Evolutionary conservation across 345 rosid genomes (phyloP).

Genomic region (Hibiscus mutabilis): DNA sequence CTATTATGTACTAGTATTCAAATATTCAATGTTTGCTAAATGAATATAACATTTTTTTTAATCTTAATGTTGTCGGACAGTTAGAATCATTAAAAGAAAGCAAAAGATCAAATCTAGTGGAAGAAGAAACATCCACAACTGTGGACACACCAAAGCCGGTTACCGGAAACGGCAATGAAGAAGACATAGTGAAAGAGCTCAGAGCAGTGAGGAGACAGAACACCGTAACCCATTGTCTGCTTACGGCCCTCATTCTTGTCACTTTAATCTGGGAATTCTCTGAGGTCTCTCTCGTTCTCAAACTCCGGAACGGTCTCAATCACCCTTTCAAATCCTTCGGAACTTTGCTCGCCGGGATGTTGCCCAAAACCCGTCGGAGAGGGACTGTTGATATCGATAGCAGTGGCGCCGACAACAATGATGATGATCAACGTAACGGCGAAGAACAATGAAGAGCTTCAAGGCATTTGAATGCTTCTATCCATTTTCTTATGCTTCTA

Average conservation of each 20-base stretch:
- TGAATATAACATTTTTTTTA: neutral
- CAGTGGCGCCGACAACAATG: neutral
- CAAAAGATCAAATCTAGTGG: neutral
- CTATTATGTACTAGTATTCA: neutral
- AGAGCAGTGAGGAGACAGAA: slow-evolving; percentile 59
- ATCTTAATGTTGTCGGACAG: neutral
- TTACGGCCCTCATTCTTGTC: slow-evolving; percentile 57
- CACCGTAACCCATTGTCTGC: slow-evolving; percentile 54
- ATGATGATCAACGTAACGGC: too few relatives aligned
- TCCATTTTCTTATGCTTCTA: too few relatives aligned
- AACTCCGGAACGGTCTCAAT: slow-evolving; percentile 45
- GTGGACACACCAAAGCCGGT: slow-evolving; percentile 5
- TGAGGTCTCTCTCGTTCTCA: slow-evolving; percentile 54
- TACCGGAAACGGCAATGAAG: slow-evolving; percentile 7
- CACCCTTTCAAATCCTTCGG: slow-evolving; percentile 59
- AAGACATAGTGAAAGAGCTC: slow-evolving; percentile 60
- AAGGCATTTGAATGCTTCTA: too few relatives aligned
- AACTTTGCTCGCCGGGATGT: slow-evolving; percentile 34
- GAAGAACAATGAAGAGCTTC: too few relatives aligned
- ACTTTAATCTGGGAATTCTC: slow-evolving; percentile 81
- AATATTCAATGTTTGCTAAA: rapidly evolving
- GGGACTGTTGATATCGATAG: neutral
- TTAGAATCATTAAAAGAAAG: neutral
- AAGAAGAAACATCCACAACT: slow-evolving; percentile 5
- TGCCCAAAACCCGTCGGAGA: slow-evolving; percentile 11